These are phyloP conservation scores for Globisporangium canariense DNA, from an alignment of 352 stramenopile species.

Conservation along the genomic window DNA sequence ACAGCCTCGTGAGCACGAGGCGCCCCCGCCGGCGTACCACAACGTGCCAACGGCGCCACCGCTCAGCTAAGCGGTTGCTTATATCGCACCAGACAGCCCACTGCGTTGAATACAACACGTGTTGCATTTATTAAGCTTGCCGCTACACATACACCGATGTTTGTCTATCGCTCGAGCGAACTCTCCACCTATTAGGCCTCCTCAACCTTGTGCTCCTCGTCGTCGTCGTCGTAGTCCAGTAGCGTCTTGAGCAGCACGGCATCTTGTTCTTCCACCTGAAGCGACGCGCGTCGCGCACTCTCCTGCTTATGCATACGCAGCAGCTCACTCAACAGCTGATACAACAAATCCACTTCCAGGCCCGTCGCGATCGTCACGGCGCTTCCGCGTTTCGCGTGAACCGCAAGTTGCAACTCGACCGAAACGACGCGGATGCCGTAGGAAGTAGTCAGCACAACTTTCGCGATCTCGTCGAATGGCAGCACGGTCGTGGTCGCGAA, in stretches of 20 bases:
- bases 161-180: slow-evolving; percentile 6
- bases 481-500: slow-evolving; percentile 66
- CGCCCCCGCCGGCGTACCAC: slow-evolving; percentile 41
- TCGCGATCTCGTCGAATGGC: slow-evolving; percentile 52
- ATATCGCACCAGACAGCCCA: too few species aligned
- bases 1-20: slow-evolving; percentile 30
- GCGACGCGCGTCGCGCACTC: slow-evolving; percentile 1
- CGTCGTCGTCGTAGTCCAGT: slow-evolving; percentile 36
- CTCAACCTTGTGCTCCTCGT: slow-evolving; percentile 55
- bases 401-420: slow-evolving; percentile 37
- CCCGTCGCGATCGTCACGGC: slow-evolving; percentile 70
- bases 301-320: slow-evolving; percentile 54
- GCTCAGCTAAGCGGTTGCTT: slow-evolving; percentile 23
- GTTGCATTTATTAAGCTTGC: neutral
- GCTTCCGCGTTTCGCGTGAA: slow-evolving; percentile 39
- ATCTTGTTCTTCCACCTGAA: slow-evolving; percentile 39
- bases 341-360: slow-evolving; percentile 70
- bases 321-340: slow-evolving; percentile 67
- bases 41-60: slow-evolving; percentile 68
- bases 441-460: slow-evolving; percentile 50
- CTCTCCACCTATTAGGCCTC: slow-evolving; percentile 8
- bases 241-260: slow-evolving; percentile 46
- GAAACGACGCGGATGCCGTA: slow-evolving; percentile 66
- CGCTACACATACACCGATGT: neutral
- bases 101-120: neutral